phyloP scores from a whole-genome alignment of 805 yeast genomes.

The Teunomyces stri region DNA sequence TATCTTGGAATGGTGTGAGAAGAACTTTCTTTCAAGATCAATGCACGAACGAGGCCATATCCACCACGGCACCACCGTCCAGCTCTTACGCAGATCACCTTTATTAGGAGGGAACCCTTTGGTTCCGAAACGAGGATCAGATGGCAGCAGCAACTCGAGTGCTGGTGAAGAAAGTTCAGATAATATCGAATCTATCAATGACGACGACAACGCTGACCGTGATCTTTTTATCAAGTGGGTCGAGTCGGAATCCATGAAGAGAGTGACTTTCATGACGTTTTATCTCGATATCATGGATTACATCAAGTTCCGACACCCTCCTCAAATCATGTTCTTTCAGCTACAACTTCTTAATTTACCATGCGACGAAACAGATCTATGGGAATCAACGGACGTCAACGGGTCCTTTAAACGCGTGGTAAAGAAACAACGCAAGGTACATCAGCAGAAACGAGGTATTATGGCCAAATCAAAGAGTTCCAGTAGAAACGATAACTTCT shows the following conservation, averaged over 20 bases:
- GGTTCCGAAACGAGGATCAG: constrained; percentile 20
- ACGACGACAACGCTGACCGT: constrained; percentile 23
- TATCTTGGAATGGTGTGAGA: constrained; percentile 76
- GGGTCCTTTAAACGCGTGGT: constrained; percentile 39
- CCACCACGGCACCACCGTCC: constrained; percentile 86
- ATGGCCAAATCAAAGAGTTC: constrained; percentile 4
- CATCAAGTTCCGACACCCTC: constrained; percentile 72
- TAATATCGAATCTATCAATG: constrained; percentile 10
- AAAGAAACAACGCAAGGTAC: constrained; percentile 33
- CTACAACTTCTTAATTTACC: constrained; percentile 40
- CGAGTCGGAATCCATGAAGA: constrained; percentile 71
- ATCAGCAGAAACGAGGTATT: constrained; percentile 7
- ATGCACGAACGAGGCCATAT: constrained; percentile 81
- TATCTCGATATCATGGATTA: constrained; percentile 79
- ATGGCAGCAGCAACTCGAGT: constrained; percentile 23
- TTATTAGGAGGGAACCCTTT: constrained; percentile 69
- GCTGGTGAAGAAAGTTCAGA: constrained; percentile 37
- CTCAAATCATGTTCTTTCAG: constrained; percentile 37
- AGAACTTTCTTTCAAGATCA: constrained; percentile 62
- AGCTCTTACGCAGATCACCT: constrained; percentile 71
- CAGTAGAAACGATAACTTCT: constrained; percentile 34
- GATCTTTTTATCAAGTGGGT: constrained; percentile 65
- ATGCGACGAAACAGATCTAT: constrained; percentile 38
- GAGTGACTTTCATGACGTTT: constrained; percentile 79
- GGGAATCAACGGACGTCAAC: constrained; percentile 39